Base-by-base conservation (phyloP, 73 alveolate species). In the Uronychia binucleata region DNA sequence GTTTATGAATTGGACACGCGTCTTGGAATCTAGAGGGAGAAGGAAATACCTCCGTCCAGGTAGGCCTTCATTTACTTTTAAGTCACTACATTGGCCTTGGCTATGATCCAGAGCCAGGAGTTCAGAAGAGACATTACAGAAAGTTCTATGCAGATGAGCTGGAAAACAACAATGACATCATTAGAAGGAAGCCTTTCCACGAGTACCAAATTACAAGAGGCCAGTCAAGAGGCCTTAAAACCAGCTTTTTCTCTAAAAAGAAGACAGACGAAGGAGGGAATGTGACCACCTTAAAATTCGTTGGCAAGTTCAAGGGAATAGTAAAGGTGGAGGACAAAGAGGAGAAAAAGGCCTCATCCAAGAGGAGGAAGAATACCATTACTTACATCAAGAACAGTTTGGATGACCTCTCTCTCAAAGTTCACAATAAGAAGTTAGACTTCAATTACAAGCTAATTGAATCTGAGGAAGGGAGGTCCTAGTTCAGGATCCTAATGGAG, bases 241-340 rank as follows among this genome's bases (percentile, higher is more conserved):
- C 34, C 30, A 82, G 90, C 11, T 14, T 87, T 46, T 80, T 87
- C 30, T 32, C 57, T 0, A 57, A 30, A 27, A 30, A 74, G 60
- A 75, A 81, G 79, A 74, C 82, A 0, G 94, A 88, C 58, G 94
- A 88, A 1, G 75, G 83, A 35, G 97, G 95, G 46, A 33, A 26
- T 30, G 59, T 57, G 30, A 75, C 83, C 30, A 92, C 31, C 31
- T 81, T 34, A 14, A 79, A 88, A 32, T 60, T 30, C 83, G 96
- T 89, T 57, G 92, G 92, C 75, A 67, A 74, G 26, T 91, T 91
- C 74, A 91, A 91, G 80, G 94, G 94, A 31, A 75, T 77, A 19
- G 57, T 91, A 35, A 82, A 35, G 31, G 84, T 91, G 8, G 89
- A 84, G 79, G 77, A 83, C 67, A 46, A 46, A 19, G 67, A 46